Base-by-base conservation (phyloP, 495 filamentous ascomycete genomes). In the Lepidopterella palustris region DNA sequence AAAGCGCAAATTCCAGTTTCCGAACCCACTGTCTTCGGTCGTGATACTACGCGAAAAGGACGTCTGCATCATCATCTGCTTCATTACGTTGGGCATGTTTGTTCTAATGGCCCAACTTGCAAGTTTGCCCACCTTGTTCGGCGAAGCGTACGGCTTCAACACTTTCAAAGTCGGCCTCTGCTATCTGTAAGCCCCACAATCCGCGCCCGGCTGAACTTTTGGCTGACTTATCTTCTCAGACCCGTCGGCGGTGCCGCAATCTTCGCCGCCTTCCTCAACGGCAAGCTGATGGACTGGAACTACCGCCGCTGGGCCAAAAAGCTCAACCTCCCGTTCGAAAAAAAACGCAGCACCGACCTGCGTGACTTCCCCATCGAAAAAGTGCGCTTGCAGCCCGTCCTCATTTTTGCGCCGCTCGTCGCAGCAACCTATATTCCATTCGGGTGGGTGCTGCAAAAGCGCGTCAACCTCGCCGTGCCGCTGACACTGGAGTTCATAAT, bases 251-350 rank as follows among this genome's bases (percentile, higher is more conserved):
- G 10, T 24, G 55, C 47, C 5, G 15, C 21, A n/a, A 6, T 53
- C 5, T n/a, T 27, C n/a, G 42, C 55, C 45, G 45, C 45, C 45
- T 20, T 53, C 42, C 4, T 27, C 45, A 48, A n/a, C 23, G 55
- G 55, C 45, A 5, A 25, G 18, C 4, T 58, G 4, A 15, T 58
- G 5, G 55, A 58, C 45, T 58, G 45, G 55, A 58, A 53, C 18
- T 58, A 55, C 28, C 4, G 20, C 9, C 45, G 45, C 45, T 6
- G 6, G 13, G 55, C 55, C 10, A 15, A 23, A 20, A 5, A 28
- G 23, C 20, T 55, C 5, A 40, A 40, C 23, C 5, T 58, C 8
- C 45, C 55, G 20, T n/a, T 58, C 4, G 20, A 52, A 11, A 5
- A 20, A 4, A 54, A 53, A 5, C 31, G 31, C 15, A 6, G 15